Evolutionary conservation across 2,329 filamentous ascomycete genomes (phyloP).

Genomic region (Orbilia brochopaga): DNA sequence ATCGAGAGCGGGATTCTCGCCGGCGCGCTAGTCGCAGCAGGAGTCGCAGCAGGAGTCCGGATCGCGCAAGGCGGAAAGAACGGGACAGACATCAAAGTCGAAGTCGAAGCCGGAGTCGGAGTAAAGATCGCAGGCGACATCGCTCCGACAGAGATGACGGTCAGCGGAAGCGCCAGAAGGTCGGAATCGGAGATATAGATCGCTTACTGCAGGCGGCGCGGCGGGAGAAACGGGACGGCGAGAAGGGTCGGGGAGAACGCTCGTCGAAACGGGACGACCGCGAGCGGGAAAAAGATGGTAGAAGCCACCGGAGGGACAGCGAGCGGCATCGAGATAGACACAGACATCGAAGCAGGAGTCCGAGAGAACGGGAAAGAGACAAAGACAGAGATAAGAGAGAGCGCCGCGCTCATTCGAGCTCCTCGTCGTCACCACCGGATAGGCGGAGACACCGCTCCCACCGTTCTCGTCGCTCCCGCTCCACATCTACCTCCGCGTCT

Average conservation of each 20-base stretch:
- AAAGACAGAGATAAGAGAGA: slow-evolving; percentile 45
- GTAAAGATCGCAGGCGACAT: slow-evolving; percentile 15
- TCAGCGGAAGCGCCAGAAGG: slow-evolving; percentile 34
- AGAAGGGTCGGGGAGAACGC: slow-evolving; percentile 7
- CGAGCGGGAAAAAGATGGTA: slow-evolving; percentile 10
- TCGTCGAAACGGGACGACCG: slow-evolving; percentile 15
- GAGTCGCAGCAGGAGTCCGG: slow-evolving; percentile 37
- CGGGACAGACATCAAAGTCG: slow-evolving; percentile 19
- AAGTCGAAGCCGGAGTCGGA: slow-evolving; percentile 21
- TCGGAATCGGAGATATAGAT: slow-evolving; percentile 42
- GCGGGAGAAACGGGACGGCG: slow-evolving; percentile 33
- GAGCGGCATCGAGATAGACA: slow-evolving; percentile 26
- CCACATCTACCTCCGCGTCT: slow-evolving; percentile 12
- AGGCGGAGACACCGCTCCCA: slow-evolving; percentile 32
- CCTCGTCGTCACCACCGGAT: slow-evolving; percentile 42
- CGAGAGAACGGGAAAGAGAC: slow-evolving; percentile 10
- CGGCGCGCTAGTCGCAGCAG: slow-evolving; percentile 58
- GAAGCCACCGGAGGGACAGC: slow-evolving; percentile 9
- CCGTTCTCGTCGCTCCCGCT: slow-evolving; percentile 11
- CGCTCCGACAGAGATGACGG: slow-evolving; percentile 17
- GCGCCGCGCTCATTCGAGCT: slow-evolving; percentile 16
- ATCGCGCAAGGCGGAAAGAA: slow-evolving; percentile 29
- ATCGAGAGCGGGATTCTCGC: slow-evolving; percentile 53
- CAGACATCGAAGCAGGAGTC: slow-evolving; percentile 39
- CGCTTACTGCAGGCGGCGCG: slow-evolving; percentile 38